Evolutionary conservation across 1,284 basidiomycete species (phyloP).

Genomic region (Veloboletus limbatus): DNA sequence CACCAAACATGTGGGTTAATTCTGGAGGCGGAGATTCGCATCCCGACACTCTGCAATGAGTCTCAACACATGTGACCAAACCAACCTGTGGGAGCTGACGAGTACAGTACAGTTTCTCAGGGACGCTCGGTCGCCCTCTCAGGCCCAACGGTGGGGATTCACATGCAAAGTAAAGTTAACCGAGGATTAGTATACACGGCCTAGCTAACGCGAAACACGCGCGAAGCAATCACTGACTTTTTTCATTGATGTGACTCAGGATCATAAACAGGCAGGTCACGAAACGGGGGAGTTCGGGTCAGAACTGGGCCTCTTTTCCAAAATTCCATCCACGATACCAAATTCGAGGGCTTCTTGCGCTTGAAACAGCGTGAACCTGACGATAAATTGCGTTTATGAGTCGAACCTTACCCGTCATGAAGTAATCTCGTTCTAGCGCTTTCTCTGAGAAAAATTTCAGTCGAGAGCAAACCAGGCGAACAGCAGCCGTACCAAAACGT

Average conservation of each 20-base stretch:
- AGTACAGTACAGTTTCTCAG: slow-evolving; percentile 13
- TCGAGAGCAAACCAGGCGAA: slow-evolving; percentile 10
- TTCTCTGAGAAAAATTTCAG: slow-evolving; percentile 52
- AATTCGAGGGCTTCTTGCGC: slow-evolving; percentile 85
- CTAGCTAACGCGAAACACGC: slow-evolving; percentile 12
- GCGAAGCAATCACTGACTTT: slow-evolving; percentile 9
- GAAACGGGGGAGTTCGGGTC: slow-evolving; percentile 33
- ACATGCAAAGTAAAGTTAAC: slow-evolving; percentile 1
- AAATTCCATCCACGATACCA: slow-evolving; percentile 87
- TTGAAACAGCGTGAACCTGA: slow-evolving; percentile 34
- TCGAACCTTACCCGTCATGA: slow-evolving; percentile 75
- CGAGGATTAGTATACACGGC: slow-evolving; percentile 3
- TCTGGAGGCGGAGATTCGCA: slow-evolving; percentile 28
- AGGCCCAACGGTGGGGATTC: slow-evolving; percentile 6
- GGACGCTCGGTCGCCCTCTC: slow-evolving; percentile 12
- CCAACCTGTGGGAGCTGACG: slow-evolving; percentile 22
- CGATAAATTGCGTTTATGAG: slow-evolving; percentile 15
- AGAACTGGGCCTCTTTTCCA: slow-evolving; percentile 64
- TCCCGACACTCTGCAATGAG: slow-evolving; percentile 16
- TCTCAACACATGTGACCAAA: slow-evolving; percentile 25
- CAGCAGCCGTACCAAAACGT: slow-evolving; percentile 68
- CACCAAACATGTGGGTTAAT: slow-evolving; percentile 17
- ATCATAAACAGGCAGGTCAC: slow-evolving; percentile 13
- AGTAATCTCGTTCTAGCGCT: slow-evolving; percentile 90
- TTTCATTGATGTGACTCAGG: slow-evolving; percentile 10